These are phyloP conservation scores for Penicillium alfredii DNA, from an alignment of 495 filamentous ascomycete genomes.

Conservation along the genomic window DNA sequence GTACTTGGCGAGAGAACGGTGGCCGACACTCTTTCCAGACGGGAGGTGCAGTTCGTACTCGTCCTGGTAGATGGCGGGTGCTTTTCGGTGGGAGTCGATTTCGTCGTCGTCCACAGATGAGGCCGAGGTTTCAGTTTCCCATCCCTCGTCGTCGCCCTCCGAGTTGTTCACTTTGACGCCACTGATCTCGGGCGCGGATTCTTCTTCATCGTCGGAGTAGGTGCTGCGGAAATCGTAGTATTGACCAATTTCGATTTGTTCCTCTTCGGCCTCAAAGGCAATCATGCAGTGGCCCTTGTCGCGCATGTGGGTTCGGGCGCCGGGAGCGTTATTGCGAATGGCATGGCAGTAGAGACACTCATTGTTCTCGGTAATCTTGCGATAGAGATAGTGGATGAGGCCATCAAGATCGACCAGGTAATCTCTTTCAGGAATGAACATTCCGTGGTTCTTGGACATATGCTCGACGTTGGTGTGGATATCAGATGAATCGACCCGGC, in stretches of 20 bases:
- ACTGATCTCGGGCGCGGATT: conserved; percentile 28
- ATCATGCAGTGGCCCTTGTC: conserved; percentile 97
- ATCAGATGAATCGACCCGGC: conserved; percentile 70
- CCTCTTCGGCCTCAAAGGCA: conserved; percentile 79
- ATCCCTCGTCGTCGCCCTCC: conserved; percentile 58
- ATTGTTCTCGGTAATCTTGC: conserved; percentile 69
- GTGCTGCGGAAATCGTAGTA: conserved; percentile 96
- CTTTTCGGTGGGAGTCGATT: conserved; percentile 40
- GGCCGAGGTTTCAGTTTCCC: conserved; percentile 88
- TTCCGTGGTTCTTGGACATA: conserved; percentile 88
- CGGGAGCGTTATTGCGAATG: conserved; percentile 62
- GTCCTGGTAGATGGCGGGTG: conserved; percentile 70
- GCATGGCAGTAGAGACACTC: conserved; percentile 84
- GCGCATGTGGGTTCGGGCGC: conserved; percentile 90
- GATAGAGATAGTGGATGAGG: conserved; percentile 65
- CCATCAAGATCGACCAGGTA: conserved; percentile 79
- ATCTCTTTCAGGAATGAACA: conserved; percentile 87
- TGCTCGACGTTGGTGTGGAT: conserved; percentile 70
- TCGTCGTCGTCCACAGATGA: conserved; percentile 64
- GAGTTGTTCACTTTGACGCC: conserved; percentile 34
- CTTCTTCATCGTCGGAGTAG: conserved; percentile 73
- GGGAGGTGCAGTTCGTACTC: conserved; percentile 95
- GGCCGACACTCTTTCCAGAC: conserved; percentile 81
- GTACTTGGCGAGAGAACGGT: conserved; percentile 77
- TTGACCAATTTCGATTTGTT: conserved; percentile 93